Evolutionary conservation across 2,329 filamentous ascomycete species (phyloP).

Genomic region (Colletotrichum endophyticum): DNA sequence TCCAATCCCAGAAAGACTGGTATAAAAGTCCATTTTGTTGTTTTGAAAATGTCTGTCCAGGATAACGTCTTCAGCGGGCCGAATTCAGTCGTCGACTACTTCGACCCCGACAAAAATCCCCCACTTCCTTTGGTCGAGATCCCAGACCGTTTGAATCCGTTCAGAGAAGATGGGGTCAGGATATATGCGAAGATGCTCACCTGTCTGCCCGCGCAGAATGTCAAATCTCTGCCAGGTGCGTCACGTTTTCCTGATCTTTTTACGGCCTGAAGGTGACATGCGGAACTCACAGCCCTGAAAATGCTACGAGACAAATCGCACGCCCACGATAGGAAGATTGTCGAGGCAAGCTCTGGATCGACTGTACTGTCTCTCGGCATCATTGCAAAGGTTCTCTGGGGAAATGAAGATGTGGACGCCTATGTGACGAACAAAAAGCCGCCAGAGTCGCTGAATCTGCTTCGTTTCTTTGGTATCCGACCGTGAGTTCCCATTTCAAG

Average conservation of each 20-base stretch:
- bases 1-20: not conserved
- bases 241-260: not conserved
- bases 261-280: not conserved
- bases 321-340: not conserved
- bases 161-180: conserved; percentile 59
- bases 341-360: conserved; percentile 14
- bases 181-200: conserved; percentile 72
- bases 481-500: conserved; percentile 27
- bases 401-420: conserved; percentile 46
- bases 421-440: conserved; percentile 54
- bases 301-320: not conserved
- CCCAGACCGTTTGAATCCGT: conserved; percentile 60
- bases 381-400: conserved; percentile 36
- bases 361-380: conserved; percentile 26
- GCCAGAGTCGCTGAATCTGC: conserved; percentile 33
- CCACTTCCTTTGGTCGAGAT: conserved; percentile 66
- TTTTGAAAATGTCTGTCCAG: not conserved
- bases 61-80: conserved; percentile 62
- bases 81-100: conserved; percentile 61
- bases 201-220: conserved; percentile 65
- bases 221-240: conserved; percentile 64
- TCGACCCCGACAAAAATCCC: conserved; percentile 61
- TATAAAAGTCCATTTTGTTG: fast-evolving
- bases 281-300: not conserved
- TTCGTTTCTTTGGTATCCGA: conserved; percentile 38